Evolutionary conservation across 768 basidiomycete species (phyloP), one percentile per base, ranked within the genome.

Genomic region (Brasilioporus rufonigricans): DNA sequence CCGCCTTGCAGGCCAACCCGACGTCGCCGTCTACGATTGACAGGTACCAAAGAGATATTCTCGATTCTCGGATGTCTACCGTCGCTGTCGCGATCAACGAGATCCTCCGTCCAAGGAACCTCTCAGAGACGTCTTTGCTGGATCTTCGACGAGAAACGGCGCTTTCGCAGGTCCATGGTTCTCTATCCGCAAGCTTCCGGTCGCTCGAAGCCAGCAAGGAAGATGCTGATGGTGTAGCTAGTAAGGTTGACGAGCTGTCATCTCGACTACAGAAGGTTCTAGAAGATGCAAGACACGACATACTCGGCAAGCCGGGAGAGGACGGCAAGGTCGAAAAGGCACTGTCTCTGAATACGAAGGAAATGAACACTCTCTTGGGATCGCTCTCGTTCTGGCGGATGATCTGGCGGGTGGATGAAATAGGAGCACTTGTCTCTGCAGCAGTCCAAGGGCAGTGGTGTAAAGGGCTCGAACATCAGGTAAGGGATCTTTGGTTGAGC

Each of bases 11-110:
- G 56, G 60, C 74, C 10, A 70, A 80, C 40, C 73, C 80, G 1
- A 69, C 68, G 5, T 81, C 81, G 1, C 57, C 80, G 14, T 60
- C 73, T 3, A 76, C 80, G 31, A 76, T 91, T 14, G 84, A 89
- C 56, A 75, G 72, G 54, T 91, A 83, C 67, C 86, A 89, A 62
- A 78, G 82, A 56, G 78, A 83, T 10, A 83, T 80, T 53, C 64
- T 80, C 23, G 79, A 74, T 8, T 91, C 89, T 19, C 73, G 76
- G n/a, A 67, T 90, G 26, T 79, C 85, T 9, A 63, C 71, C 23
- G 57, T 89, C 32, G 75, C 77, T 4, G 54, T 70, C 5, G 62
- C 76, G 3, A 67, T 89, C 35, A 47, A 65, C 23, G 60, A 56
- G 39, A 18, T 66, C 5, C 41, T 71, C 31, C 10, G 48, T 31